Percentiles rank a stretch among this genome's conserved stretches.
Evolutionary conservation across 2,329 filamentous ascomycete genomes (phyloP).

Genomic region (Stemphylium vesicarium): DNA sequence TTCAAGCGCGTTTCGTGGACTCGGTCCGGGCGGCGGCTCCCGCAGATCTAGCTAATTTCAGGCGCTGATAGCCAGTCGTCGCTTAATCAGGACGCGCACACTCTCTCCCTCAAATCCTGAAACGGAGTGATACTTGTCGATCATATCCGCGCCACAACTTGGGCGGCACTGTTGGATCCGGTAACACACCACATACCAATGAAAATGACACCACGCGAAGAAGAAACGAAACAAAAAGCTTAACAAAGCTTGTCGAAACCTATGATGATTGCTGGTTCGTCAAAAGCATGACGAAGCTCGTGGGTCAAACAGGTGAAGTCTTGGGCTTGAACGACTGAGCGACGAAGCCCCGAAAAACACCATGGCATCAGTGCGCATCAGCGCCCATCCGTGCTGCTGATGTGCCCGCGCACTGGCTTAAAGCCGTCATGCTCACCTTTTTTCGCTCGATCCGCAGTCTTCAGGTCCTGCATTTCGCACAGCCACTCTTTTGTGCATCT

Average conservation of each 20-base stretch:
- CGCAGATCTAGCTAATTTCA: constrained; percentile 2
- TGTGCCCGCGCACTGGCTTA: constrained; percentile 1
- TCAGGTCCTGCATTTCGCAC: background rate
- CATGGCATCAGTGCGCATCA: constrained; percentile 1
- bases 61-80: background rate
- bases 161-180: constrained; percentile 7
- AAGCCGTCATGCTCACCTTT: background rate
- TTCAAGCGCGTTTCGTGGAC: constrained; percentile 17
- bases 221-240: constrained; percentile 20
- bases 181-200: background rate
- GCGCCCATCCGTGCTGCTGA: background rate
- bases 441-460: background rate
- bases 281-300: constrained; percentile 10
- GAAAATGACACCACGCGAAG: background rate
- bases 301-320: constrained; percentile 25
- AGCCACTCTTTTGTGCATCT: background rate
- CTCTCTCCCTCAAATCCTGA: constrained; percentile 7
- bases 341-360: constrained; percentile 3
- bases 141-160: background rate
- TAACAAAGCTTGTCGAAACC: constrained; percentile 17
- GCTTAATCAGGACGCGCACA: constrained; percentile 3
- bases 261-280: constrained; percentile 1
- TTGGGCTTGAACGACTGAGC: constrained; percentile 3
- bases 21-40: constrained; percentile 17
- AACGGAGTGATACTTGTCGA: constrained; percentile 5